Conservation (phyloP, 2,329 filamentous ascomycete species). For the Colletotrichum navitas region DNA sequence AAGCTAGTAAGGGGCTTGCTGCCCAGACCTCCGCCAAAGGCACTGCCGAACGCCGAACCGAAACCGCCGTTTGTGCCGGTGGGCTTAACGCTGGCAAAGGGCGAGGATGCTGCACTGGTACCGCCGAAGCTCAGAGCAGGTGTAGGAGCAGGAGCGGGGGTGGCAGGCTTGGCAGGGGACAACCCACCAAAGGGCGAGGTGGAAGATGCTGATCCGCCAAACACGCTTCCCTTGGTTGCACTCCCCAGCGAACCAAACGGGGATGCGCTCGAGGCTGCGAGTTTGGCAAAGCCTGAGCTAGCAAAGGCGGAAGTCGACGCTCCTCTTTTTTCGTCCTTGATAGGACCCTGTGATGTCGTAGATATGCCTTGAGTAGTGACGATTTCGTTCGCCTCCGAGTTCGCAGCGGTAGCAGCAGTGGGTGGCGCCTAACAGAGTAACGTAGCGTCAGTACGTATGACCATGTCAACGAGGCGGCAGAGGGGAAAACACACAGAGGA, state of each 20-base stretch:
- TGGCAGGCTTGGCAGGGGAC: conserved; percentile 45
- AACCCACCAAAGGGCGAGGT: conserved; percentile 51
- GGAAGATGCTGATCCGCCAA: conserved; percentile 51
- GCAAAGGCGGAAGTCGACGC: conserved; percentile 75
- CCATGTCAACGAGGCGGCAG: background rate
- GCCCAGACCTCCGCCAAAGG: conserved; percentile 60
- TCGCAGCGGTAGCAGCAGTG: conserved; percentile 15
- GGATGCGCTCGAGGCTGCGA: conserved; percentile 71
- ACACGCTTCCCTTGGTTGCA: conserved; percentile 61
- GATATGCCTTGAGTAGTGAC: conserved; percentile 47
- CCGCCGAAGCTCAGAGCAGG: conserved; percentile 65
- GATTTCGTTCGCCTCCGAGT: conserved; percentile 1
- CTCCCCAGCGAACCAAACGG: conserved; percentile 71
- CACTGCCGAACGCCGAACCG: conserved; percentile 55
- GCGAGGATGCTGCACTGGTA: conserved; percentile 54
- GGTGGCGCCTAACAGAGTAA: conserved; percentile 18
- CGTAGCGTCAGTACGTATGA: conserved; percentile 14
- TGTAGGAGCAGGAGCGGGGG: conserved; percentile 48
- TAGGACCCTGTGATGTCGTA: conserved; percentile 26
- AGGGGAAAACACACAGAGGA: conserved; percentile 15
- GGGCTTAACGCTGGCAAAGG: conserved; percentile 60
- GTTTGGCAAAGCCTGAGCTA: conserved; percentile 75
- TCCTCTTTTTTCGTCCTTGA: conserved; percentile 44
- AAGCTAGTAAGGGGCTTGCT: conserved; percentile 74
- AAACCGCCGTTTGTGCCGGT: conserved; percentile 59